Evolutionary conservation across 2,329 filamentous ascomycete species (phyloP), one percentile per base, ranked within the genome.

Genomic region (Aspergillus awamori): DNA sequence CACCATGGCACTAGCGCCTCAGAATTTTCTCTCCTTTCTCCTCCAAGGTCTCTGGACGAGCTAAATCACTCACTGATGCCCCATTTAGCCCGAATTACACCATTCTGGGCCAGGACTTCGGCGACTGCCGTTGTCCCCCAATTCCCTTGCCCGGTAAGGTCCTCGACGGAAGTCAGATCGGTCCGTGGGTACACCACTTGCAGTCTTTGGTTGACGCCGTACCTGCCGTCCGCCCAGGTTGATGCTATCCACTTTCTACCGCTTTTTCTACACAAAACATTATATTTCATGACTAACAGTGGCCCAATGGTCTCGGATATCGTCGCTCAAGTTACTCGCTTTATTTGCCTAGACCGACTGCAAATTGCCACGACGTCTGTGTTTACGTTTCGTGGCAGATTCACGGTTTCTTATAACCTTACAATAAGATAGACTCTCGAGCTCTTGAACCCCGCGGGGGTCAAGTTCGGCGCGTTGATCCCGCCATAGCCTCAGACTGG

Each of bases 1-100:
- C 41, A 20, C 26, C 28, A 26, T n/a, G 41, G 15, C 53, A 43
- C 53, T 56, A 56, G 53, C 53, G 53, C 53, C 53, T 56, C 53
- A 56, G 53, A 56, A 22, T 56, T 47, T 56, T 56, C 53, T 47
- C 39, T 22, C 53, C 53, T 30, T 45, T 38, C 39, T 45, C 53
- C 43, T 47, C 53, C 39, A 56, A 33, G 30, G 39, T 20, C 26
- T 39, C 43, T 41, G 26, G 53, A 36, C 53, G 26, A 38, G 39
- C 53, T 38, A 20, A 41, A 30, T 45, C 53, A 24, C 53, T 43
- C 38, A 55, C 22, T 28, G 20, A 20, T 20, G 20, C 20, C 20
- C 20, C 20, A 15, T 33, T 30, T 45, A 55, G 39, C 24, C 17
- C n/a, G 13, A 45, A 39, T 47, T 56, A 17, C 26, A 47, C 53